phyloP scores from a whole-genome alignment of 176 grass and related monocot species.

The Alloteropsis semialata region DNA sequence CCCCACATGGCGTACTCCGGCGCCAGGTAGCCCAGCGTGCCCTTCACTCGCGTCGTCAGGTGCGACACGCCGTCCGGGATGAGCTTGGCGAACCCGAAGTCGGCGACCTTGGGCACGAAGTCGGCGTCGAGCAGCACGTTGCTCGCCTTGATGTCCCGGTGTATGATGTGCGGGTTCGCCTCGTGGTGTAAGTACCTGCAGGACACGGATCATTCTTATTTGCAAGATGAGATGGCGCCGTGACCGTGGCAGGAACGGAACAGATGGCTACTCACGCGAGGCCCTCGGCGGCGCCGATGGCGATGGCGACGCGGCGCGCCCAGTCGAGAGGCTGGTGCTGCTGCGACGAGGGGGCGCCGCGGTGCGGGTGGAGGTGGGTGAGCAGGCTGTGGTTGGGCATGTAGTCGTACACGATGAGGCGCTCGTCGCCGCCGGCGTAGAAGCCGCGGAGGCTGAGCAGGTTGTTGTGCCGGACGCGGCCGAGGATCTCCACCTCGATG shows the following conservation, averaged over 20 bases:
- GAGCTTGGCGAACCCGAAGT: constrained; percentile 79
- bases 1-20: constrained; percentile 86
- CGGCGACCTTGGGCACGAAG: constrained; percentile 64
- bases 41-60: constrained; percentile 80
- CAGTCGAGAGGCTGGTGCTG: constrained; percentile 51
- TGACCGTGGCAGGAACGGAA: not conserved
- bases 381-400: constrained; percentile 85
- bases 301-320: constrained; percentile 55
- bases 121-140: constrained; percentile 73
- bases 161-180: constrained; percentile 70
- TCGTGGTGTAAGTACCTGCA: constrained; percentile 72
- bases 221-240: not conserved
- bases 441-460: constrained; percentile 69
- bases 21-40: constrained; percentile 71
- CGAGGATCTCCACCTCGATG: constrained; percentile 79
- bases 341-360: constrained; percentile 34
- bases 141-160: constrained; percentile 79
- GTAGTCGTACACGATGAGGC: constrained; percentile 85
- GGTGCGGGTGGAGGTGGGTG: constrained; percentile 56
- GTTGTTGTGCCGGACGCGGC: constrained; percentile 64
- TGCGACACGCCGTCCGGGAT: constrained; percentile 72
- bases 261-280: constrained; percentile 40
- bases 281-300: constrained; percentile 58
- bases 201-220: not conserved
- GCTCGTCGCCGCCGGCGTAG: constrained; percentile 61